Percentiles rank a stretch among this genome's conserved stretches.
phyloP scores from a whole-genome alignment of 768 basidiomycete genomes.

The Boletus rubropictus region DNA sequence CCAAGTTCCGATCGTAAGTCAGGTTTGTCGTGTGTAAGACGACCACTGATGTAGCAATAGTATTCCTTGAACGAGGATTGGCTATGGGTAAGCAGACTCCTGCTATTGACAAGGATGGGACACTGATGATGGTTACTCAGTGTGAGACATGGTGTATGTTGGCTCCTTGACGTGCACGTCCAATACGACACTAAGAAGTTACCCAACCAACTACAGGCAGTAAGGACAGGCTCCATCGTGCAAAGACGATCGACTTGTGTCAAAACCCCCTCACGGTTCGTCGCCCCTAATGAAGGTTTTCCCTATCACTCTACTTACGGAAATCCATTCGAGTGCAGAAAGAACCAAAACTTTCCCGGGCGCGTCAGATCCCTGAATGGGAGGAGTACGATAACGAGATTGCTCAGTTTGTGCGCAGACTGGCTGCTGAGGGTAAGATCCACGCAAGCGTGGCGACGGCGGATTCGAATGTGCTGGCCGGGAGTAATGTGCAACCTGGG shows the following conservation, averaged over 20 bases:
- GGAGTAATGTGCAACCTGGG: conserved; percentile 32
- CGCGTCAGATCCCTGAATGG: conserved; percentile 97
- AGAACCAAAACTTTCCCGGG: conserved; percentile 92
- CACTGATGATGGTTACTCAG: conserved; percentile 33
- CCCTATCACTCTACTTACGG: neutral
- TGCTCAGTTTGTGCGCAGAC: conserved; percentile 66
- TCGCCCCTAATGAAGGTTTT: conserved; percentile 1
- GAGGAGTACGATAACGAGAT: conserved; percentile 91
- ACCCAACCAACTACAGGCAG: conserved; percentile 44
- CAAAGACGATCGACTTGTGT: conserved; percentile 93
- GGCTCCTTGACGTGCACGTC: neutral
- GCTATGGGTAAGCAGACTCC: conserved; percentile 71
- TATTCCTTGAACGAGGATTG: conserved; percentile 88
- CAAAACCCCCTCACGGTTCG: conserved; percentile 91
- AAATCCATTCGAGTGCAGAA: conserved; percentile 49
- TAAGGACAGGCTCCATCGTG: conserved; percentile 71
- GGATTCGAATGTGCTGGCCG: conserved; percentile 64
- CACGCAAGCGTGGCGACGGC: conserved; percentile 61
- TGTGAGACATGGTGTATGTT: conserved; percentile 97
- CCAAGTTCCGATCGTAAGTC: conserved; percentile 85
- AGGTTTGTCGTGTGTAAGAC: neutral
- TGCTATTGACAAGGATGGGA: neutral
- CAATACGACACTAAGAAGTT: neutral
- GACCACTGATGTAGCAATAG: conserved; percentile 34
- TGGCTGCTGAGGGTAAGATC: conserved; percentile 67